Evolutionary conservation across 2,329 filamentous ascomycete species (phyloP), one percentile per base, ranked within the genome.

Genomic region (Sporothrix brasiliensis): DNA sequence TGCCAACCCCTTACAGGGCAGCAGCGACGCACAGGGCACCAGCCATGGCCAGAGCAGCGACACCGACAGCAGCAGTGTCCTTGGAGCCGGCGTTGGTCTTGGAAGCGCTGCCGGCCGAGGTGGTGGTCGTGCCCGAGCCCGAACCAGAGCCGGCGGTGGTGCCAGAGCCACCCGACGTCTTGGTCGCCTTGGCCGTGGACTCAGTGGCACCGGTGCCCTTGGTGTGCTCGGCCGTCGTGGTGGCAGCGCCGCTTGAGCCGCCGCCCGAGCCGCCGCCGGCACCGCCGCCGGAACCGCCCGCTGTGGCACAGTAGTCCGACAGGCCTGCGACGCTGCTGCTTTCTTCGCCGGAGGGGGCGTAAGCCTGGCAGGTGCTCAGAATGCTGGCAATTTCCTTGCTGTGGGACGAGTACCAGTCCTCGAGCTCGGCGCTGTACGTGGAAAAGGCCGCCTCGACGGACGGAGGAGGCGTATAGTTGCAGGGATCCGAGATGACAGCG

Each of bases 321-420:
- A 44, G 1, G 9, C n/a, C 19, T 9, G 19, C 54, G 65, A 9
- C 73, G 44, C 5, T 47, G 24, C 13, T 14, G 52, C 58, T 66
- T 21, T 53, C 56, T 60, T 63, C 34, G 5, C 34, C 34, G 6
- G 34, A 73, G 68, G 53, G 67, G 61, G 69, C 69, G 70, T 73
- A 72, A 14, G 73, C 50, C 27, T 76, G 75, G 74, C 78, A 79
- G 67, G 74, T 9, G 47, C 72, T 73, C 10, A 78, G 41, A 14
- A 75, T 75, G 44, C 72, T 74, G 54, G 19, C 16, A 24, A 77
- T 69, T 21, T 71, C 73, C 67, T 53, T 72, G 69, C 72, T 73
- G 74, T 76, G 63, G 60, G 58, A 72, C 10, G 50, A 13, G 72
- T 70, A 74, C 77, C 77, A 80, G 58, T 71, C 75, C 34, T 69